Base-by-base conservation (phyloP, 345 rosid genomes). In the Aurinia saxatilis region DNA sequence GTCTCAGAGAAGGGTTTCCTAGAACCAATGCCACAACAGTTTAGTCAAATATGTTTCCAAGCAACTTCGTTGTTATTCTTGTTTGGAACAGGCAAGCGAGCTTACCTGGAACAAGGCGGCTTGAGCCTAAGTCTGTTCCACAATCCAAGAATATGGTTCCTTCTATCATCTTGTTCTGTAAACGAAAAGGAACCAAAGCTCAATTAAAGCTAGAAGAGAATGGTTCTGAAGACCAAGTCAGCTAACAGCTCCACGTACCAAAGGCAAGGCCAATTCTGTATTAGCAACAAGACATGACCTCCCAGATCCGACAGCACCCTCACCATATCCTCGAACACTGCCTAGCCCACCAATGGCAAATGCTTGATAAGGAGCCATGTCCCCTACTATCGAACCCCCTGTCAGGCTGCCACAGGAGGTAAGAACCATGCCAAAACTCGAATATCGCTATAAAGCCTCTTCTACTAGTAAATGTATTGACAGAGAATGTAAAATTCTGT, bases 331-430 rank as follows among this genome's bases (percentile, higher is more conserved):
- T 41, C 97, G 79, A 8, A 92, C 95, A 59, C 90, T 87, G 57
- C 87, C 90, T 35, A 82, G 54, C 65, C 98, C 98, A 23, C 98
- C 98, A 50, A 92, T 77, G 66, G 97, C 79, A 82, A 92, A 92
- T 60, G 98, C 95, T 77, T 89, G 98, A 76, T 89, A 87, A 70
- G 98, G 97, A 75, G 98, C 93, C 93, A 92, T 92, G 76, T 89
- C 96, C 72, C 98, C 98, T 37, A 92, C 98, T 68, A 89, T 92
- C 35, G 97, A 89, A 63, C 98, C 97, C 67, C 93, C 95, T 75
- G 93, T 85, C 78, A 92, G 68, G 79, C 97, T 92, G 82, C 55
- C 53, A 63, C 62, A 74, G 33, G 58, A 66, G 45, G 58, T 75
- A 47, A 78, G 85, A 57, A 21, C 44, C 27, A 68, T 29, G 6